Base-by-base conservation (phyloP, 1,284 basidiomycete species). In the Leccinum pachyderme region DNA sequence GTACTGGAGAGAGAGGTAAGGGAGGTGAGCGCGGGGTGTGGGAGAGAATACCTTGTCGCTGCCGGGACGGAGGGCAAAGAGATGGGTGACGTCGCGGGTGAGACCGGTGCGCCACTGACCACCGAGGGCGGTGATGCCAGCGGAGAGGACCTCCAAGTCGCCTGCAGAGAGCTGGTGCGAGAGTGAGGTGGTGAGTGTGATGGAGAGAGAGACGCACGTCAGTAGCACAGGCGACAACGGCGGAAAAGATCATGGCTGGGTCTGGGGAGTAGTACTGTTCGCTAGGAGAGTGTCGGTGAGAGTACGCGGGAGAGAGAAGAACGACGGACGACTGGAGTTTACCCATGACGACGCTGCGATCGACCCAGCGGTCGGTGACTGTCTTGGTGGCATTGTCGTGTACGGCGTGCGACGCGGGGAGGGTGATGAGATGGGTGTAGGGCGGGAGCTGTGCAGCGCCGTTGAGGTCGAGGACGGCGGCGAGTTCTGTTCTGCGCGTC, bases 31-130 rank as follows among this genome's bases (percentile, higher is more conserved):
- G 15, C 9, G 27, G 12, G 1, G 2, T 12, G 5, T 3, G 35
- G 27, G 25, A 32, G 6, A 7, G 7, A 24, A 8, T 53, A 71
- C 67, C 67, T 86, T 87, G 48, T 76, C 75, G 11, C 77, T 77
- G 2, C 73, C 76, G 0, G 71, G 64, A 24, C 73, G 72, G 27
- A 86, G 70, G 29, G 84, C 83, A 62, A 95, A 88, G 47, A 95
- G 79, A 68, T 95, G 93, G 1, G 93, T 95, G 37, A 93, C 87
- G 59, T 95, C 93, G 55, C 81, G 81, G 0, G 91, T 92, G 50
- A 93, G 79, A 5, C 83, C 84, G 1, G 76, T 74, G 13, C 88
- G 80, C 82, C 84, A 93, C 68, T 90, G 87, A 3, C 94, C 93
- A 0, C 94, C 93, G n/a, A 91, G 81, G 0, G 85, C 81, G 2